Conservation (phyloP, 2,329 filamentous ascomycete species). For the Penicillium sp. region DNA sequence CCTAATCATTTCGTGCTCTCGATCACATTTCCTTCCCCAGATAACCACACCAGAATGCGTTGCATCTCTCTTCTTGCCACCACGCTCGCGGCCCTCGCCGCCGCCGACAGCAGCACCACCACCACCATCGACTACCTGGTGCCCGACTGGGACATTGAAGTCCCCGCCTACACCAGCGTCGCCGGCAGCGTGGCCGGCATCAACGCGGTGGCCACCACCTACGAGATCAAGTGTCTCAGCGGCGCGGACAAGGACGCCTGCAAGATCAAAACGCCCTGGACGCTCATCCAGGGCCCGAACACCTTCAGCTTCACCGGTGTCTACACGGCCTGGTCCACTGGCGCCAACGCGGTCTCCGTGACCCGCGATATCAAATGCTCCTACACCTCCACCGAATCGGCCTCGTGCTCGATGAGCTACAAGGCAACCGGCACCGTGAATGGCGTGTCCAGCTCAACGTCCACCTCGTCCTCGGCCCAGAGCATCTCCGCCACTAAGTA, state of each 20-base stretch:
- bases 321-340: too few relatives aligned
- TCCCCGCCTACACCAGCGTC: neutral
- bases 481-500: too few relatives aligned
- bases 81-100: neutral
- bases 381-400: neutral
- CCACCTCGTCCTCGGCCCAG: slow-evolving; percentile 1
- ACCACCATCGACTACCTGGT: slow-evolving; percentile 1
- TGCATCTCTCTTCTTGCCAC: neutral
- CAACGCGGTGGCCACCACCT: slow-evolving; percentile 4
- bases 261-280: slow-evolving; percentile 1
- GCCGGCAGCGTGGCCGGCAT: slow-evolving; percentile 4
- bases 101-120: slow-evolving; percentile 3
- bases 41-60: neutral
- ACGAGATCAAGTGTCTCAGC: slow-evolving; percentile 1
- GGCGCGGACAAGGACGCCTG: slow-evolving; percentile 3
- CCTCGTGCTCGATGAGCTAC: slow-evolving; percentile 3
- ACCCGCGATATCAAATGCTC: too few relatives aligned
- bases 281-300: slow-evolving; percentile 1
- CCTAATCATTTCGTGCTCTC: too few relatives aligned
- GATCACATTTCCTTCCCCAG: too few relatives aligned
- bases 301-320: slow-evolving; percentile 2
- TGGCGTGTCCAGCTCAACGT: neutral
- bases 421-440: neutral
- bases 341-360: too few relatives aligned
- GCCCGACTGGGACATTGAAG: neutral